Conservation (phyloP, 106 monocot species). For the Acorus calamus region DNA sequence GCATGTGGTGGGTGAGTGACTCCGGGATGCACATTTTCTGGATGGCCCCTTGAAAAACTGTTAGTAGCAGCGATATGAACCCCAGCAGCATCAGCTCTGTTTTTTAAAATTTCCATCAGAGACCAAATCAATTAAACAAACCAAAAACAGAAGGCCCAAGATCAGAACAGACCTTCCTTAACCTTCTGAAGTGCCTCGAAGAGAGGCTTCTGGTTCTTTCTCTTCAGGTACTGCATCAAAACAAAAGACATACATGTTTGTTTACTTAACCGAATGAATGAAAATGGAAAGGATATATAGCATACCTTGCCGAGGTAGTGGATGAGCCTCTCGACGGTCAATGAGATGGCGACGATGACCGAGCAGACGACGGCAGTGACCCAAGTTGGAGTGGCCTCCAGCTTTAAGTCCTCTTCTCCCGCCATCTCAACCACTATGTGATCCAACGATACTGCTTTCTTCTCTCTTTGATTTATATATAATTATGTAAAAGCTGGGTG, state of each 20-base stretch:
- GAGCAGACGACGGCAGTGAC: no score
- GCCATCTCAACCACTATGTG: no score
- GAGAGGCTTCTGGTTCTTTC: slow-evolving; percentile 55
- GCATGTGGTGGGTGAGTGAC: slow-evolving; percentile 32
- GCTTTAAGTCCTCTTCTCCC: no score
- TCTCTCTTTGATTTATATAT: no score
- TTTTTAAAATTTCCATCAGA: background rate
- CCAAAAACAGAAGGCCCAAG: background rate
- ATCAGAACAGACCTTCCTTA: slow-evolving; percentile 43
- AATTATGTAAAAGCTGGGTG: no score
- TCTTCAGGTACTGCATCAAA: slow-evolving; percentile 38
- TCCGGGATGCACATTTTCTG: slow-evolving; percentile 52
- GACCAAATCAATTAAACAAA: background rate
- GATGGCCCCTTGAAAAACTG: slow-evolving; percentile 46
- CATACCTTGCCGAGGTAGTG: slow-evolving; percentile 27
- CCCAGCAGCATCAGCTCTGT: slow-evolving; percentile 94
- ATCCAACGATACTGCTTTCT: no score
- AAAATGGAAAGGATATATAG: background rate
- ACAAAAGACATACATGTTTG: background rate
- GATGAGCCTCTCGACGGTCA: no score
- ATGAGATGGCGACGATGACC: no score
- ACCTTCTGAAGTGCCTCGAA: slow-evolving; percentile 72
- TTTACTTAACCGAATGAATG: background rate
- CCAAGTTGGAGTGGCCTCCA: no score
- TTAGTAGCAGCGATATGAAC: slow-evolving; percentile 79